Evolutionary conservation across 1,284 basidiomycete species (phyloP), one percentile per base, ranked within the genome.

Genomic region (Cutaneotrichosporon sp.): DNA sequence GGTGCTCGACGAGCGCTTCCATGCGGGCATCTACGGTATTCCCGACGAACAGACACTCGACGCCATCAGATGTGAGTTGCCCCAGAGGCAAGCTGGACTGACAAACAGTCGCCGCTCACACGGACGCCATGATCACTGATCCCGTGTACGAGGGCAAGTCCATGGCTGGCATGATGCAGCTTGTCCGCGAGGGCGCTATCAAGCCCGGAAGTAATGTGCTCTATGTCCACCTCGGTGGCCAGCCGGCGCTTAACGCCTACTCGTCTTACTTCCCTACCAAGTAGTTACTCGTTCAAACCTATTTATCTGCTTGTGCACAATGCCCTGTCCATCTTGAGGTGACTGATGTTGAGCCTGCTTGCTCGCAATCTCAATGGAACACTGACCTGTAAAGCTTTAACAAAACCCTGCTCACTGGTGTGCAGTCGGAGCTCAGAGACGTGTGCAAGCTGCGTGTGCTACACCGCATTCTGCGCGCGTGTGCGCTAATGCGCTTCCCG

Each of bases 111-210:
- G 60, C 59, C 18, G 65, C 65, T 0, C 46, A 46, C 30, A 65
- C 62, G 7, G 67, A 68, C 52, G 52, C 60, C 1, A 58, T 67
- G 58, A 69, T 67, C 56, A 67, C 66, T 18, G 64, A 66, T 52
- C 66, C 63, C 15, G 68, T 69, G 14, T 67, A 67, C 55, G 67
- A 68, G 55, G 62, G 67, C 50, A 69, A 69, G 52, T 62, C 60
- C 7, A 60, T 69, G 54, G 66, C 64, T 1, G 67, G 67, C 4
- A 46, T 69, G 52, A 67, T 69, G 59, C 51, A 61, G 49, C 62
- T 69, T 20, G 55, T 69, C 41, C 49, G 62, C 45, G 61, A 65
- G 46, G 58, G 61, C 12, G 45, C 50, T 13, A 67, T 69, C 52
- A 55, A 56, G 20, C 36, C 50, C 1, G 61, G 62, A 0, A 59